Base-by-base conservation (phyloP, 176 grass and related monocot genomes). In the Hyparrhenia diplandra region DNA sequence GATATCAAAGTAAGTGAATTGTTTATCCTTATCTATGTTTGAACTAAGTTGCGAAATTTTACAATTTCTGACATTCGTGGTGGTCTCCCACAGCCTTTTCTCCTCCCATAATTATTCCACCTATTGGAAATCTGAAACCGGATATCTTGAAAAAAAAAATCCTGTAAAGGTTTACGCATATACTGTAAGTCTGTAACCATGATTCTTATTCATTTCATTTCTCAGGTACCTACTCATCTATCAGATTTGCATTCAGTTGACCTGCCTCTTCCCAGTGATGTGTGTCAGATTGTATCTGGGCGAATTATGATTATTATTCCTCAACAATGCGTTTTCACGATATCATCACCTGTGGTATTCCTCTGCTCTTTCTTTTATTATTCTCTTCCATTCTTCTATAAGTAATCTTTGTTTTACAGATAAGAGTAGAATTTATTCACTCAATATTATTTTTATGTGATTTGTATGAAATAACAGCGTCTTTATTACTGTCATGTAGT, bases 311-410 rank as follows among this genome's bases (percentile, higher is more conserved):
- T 59, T 94, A 92, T 55, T 80, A 83, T 84, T 94, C 92, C 21
- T 98, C 95, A 75, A 89, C 78, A 67, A 93, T 95, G 92, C 88
- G 92, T 70, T n/a, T 98, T 93, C 82, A 93, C 80, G 71, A 89
- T 98, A 89, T 95, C 92, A 24, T 98, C 95, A 74, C 95, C 95
- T 17, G 88, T 98, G 92, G 92, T 98, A 82, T 46, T 5, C 74
- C 1, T 76, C 59, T 41, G 23, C 34, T 45, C 32, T 46, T 64
- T 75, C n/a, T n/a, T 63, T 76, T 75, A 35, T 29, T 61, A 69
- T 39, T 77, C 83, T 69, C 35, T 63, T 68, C 55, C 35, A 77
- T 73, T 51, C n/a, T 66, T 80, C 63, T 84, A n/a, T 55, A 55
- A 47, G 17, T 83, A 8, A 21, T 31, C 35, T 71, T 64, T 64